Base-by-base conservation (phyloP, 139 green algal genomes). In the Deuterostichococcus epilithicus region DNA sequence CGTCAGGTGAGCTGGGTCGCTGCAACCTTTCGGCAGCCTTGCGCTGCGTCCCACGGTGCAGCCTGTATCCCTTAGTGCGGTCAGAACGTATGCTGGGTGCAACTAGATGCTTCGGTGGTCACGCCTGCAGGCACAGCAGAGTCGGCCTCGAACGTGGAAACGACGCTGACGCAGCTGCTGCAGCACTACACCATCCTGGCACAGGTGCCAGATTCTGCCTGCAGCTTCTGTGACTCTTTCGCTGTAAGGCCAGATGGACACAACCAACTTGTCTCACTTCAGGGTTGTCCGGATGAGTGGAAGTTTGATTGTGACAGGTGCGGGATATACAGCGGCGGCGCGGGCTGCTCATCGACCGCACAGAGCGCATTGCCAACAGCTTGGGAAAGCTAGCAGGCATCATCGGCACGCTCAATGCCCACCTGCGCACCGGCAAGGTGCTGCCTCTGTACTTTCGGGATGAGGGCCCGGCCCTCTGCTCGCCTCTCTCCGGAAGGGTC, bases 111-210 rank as follows among this genome's bases (percentile, higher is more conserved):
- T 5, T 45, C 2, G 26, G 32, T 0, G 4, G 1, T 5, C 0
- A 39, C 33, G 15, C 18, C 0, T 69, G 70, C 84, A 89, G 86
- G 88, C 8, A 75, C 86, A 3, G 78, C 87, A 13, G 77, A 88
- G 38, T 76, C 83, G 0, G 80, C 86, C 0, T 90, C 83, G 30
- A 85, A 92, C 72, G 83, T 82, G 28, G 89, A 93, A 79, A 93
- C 89, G 0, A 84, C 73, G 33, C 70, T 87, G 32, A 92, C 90
- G 52, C 89, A 93, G 79, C 80, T 87, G 2, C 79, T 90, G 75
- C 89, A 92, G 60, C 65, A 81, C 42, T 69, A 80, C 63, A 79
- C 76, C 5, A 68, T 93, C 3, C 33, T 45, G 35, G 86, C 82
- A 3, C 86, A 88, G 85, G 87, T 86, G 52, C 42, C 20, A 1